phyloP scores from a whole-genome alignment of 768 basidiomycete genomes.

The Leccinum subtestaceum region DNA sequence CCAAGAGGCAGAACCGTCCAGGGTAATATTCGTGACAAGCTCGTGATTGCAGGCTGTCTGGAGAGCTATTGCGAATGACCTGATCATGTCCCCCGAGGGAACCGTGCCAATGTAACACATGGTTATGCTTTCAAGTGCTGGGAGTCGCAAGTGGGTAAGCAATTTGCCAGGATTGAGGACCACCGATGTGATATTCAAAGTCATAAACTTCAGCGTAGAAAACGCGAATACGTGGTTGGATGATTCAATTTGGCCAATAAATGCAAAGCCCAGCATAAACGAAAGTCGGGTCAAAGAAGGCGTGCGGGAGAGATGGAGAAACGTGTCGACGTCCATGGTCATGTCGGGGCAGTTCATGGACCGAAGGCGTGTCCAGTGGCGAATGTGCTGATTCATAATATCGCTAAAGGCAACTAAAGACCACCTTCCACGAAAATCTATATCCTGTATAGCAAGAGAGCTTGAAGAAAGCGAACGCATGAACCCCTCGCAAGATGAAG shows the following conservation, averaged over 20 bases:
- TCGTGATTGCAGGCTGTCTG: no score
- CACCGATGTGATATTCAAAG: background rate
- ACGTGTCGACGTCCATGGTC: background rate
- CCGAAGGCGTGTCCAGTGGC: background rate
- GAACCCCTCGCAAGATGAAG: background rate
- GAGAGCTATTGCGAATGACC: background rate
- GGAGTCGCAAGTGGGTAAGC: background rate
- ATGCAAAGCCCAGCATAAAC: background rate
- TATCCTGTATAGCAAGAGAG: background rate
- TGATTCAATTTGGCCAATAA: background rate
- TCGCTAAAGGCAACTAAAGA: background rate
- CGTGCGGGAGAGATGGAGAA: background rate
- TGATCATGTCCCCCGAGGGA: background rate
- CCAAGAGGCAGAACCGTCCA: background rate
- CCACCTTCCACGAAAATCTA: background rate
- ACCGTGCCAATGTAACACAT: background rate
- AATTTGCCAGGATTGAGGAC: background rate
- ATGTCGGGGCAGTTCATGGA: background rate
- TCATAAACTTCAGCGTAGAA: background rate
- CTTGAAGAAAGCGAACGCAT: background rate
- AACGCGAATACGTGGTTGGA: background rate
- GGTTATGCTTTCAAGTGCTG: background rate
- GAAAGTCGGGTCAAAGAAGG: background rate
- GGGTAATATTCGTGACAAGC: background rate
- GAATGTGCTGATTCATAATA: background rate